Percentiles rank a stretch among this genome's conserved stretches.
Conservation (phyloP, 108 stramenopile genomes). For the Bacterosira constricta region DNA sequence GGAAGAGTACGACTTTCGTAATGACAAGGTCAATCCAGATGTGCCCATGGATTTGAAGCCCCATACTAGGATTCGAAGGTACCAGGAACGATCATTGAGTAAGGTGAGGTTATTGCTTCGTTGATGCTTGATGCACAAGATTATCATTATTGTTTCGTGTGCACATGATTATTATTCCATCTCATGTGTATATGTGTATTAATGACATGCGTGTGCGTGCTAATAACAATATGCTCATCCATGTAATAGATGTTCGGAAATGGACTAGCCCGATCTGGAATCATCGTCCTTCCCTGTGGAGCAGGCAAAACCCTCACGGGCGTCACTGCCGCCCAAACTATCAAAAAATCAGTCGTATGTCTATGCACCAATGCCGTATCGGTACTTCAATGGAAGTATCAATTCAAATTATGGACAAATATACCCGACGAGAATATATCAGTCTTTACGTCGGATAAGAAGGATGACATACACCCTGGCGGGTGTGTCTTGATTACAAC, state of each 20-base stretch:
- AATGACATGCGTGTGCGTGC: too few species aligned
- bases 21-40: constrained; percentile 81
- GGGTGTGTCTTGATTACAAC: constrained; percentile 95
- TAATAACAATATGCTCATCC: too few species aligned
- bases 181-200: too few species aligned
- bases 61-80: constrained; percentile 93
- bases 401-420: constrained; percentile 93
- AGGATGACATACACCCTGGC: constrained; percentile 91
- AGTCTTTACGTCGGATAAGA: constrained; percentile 93
- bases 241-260: constrained; percentile 99
- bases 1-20: constrained; percentile 99
- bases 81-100: constrained; percentile 92
- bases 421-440: constrained; percentile 89
- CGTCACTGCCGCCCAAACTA: constrained; percentile 97
- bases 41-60: constrained; percentile 95
- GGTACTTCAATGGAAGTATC: constrained; percentile 97
- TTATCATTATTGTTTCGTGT: too few species aligned
- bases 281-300: constrained; percentile 99
- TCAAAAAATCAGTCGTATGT: constrained; percentile 93
- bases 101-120: constrained; percentile 62
- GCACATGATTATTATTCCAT: too few species aligned
- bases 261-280: constrained; percentile 97
- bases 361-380: constrained; percentile 96
- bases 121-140: too few species aligned
- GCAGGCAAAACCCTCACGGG: constrained; percentile 99